A percentile compares a stretch with the other conserved stretches of the same genome.
These are phyloP conservation scores for Trichoderma reesei DNA, from an alignment of 495 filamentous ascomycete species.

Conservation along the genomic window DNA sequence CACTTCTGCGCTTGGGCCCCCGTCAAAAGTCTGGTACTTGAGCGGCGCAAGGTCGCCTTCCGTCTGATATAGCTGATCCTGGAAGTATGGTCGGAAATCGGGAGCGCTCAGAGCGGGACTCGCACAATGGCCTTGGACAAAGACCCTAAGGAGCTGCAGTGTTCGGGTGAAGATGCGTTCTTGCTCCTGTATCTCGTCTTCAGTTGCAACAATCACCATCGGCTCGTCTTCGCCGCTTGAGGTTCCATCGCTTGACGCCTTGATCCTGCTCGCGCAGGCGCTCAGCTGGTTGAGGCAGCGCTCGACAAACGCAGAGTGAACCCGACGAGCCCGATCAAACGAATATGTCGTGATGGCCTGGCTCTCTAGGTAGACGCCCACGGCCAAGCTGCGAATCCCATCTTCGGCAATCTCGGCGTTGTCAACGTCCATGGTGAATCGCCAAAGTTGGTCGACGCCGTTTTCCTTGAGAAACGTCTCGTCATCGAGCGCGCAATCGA, in stretches of 20 bases:
- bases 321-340: slow-evolving; percentile 37
- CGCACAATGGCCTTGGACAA: slow-evolving; percentile 36
- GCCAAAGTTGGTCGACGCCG: slow-evolving; percentile 74
- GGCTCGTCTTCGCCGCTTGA: slow-evolving; percentile 36
- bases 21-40: slow-evolving; percentile 65
- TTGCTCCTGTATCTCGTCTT: slow-evolving; percentile 37
- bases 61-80: slow-evolving; percentile 26
- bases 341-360: slow-evolving; percentile 32
- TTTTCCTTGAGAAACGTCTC: slow-evolving; percentile 31
- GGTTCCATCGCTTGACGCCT: slow-evolving; percentile 31
- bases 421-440: slow-evolving; percentile 62
- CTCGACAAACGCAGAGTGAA: slow-evolving; percentile 70
- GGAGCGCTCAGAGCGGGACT: slow-evolving; percentile 39
- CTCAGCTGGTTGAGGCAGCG: slow-evolving; percentile 70
- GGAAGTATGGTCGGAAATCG: slow-evolving; percentile 35
- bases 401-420: slow-evolving; percentile 56
- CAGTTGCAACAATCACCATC: slow-evolving; percentile 38
- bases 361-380: slow-evolving; percentile 57
- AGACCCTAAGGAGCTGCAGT: slow-evolving; percentile 40
- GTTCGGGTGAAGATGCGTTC: slow-evolving; percentile 58
- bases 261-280: slow-evolving; percentile 53
- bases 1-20: slow-evolving; percentile 44
- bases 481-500: slow-evolving; percentile 33
- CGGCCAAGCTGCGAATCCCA: slow-evolving; percentile 59
- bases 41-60: slow-evolving; percentile 55